Conservation (phyloP, 805 yeast genomes). For the Cyberlindnera petersonii region DNA sequence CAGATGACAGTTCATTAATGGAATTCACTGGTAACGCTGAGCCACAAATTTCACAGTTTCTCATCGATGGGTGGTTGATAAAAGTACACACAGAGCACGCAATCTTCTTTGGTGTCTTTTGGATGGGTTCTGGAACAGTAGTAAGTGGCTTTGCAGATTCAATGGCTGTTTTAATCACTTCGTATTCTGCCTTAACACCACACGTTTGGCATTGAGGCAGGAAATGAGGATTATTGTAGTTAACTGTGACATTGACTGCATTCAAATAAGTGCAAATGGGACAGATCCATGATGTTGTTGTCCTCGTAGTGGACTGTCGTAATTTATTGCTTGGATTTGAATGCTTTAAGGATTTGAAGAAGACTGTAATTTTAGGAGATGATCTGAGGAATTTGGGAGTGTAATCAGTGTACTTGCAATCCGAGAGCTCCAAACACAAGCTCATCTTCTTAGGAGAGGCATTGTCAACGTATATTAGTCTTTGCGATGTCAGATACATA, state of each 20-base stretch:
- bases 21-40: constrained; percentile 38
- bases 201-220: constrained; percentile 55
- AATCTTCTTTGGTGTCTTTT: constrained; percentile 13
- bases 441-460: constrained; percentile 38
- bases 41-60: constrained; percentile 86
- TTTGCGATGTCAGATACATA: constrained; percentile 65
- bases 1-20: constrained; percentile 19
- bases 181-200: constrained; percentile 49
- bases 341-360: constrained; percentile 26
- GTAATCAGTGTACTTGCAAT: constrained; percentile 38
- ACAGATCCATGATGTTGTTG: constrained; percentile 70
- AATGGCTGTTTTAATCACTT: constrained; percentile 33
- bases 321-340: background rate
- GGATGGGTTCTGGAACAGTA: background rate
- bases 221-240: constrained; percentile 23
- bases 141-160: constrained; percentile 5
- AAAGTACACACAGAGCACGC: constrained; percentile 67
- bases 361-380: constrained; percentile 68
- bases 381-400: constrained; percentile 62
- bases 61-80: constrained; percentile 73
- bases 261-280: constrained; percentile 83
- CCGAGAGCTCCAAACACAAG: constrained; percentile 42
- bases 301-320: constrained; percentile 3
- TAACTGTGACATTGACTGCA: constrained; percentile 31
- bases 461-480: constrained; percentile 73